These are phyloP conservation scores for Sporothrix sp. DNA, from an alignment of 2,329 filamentous ascomycete genomes.

Conservation along the genomic window DNA sequence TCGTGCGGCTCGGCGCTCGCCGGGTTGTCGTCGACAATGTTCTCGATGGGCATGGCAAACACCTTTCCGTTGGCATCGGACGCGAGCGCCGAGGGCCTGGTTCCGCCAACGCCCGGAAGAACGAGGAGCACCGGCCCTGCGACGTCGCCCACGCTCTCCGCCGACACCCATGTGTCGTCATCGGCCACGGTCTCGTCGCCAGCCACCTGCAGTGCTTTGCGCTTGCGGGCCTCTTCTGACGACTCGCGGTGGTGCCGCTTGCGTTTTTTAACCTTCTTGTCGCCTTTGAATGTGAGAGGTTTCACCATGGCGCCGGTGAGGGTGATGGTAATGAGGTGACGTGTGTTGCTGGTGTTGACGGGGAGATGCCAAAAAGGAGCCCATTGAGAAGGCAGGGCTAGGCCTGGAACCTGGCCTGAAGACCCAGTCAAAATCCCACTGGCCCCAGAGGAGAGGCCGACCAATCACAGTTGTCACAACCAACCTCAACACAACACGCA, in stretches of 20 bases:
- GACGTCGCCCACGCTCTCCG: conserved; percentile 64
- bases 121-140: conserved; percentile 76
- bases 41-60: conserved; percentile 73
- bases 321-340: not conserved
- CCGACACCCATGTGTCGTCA: conserved; percentile 88
- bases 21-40: conserved; percentile 75
- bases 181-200: conserved; percentile 35
- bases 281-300: conserved; percentile 89
- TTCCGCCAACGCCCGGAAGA: conserved; percentile 55
- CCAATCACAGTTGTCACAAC: not conserved
- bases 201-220: conserved; percentile 30
- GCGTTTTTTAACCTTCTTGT: conserved; percentile 88
- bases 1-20: conserved; percentile 89
- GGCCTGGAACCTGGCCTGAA: too few relatives aligned
- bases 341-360: not conserved
- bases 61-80: conserved; percentile 82
- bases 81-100: conserved; percentile 59
- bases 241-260: conserved; percentile 55
- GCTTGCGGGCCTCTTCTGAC: conserved; percentile 24
- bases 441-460: too few relatives aligned
- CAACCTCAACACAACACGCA: not conserved
- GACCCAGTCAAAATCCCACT: too few relatives aligned
- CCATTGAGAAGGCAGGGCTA: too few relatives aligned
- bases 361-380: not conserved
- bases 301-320: conserved; percentile 59